Conservation (phyloP, 495 filamentous ascomycete genomes). For the Podospora bellae-mahoneyi region DNA sequence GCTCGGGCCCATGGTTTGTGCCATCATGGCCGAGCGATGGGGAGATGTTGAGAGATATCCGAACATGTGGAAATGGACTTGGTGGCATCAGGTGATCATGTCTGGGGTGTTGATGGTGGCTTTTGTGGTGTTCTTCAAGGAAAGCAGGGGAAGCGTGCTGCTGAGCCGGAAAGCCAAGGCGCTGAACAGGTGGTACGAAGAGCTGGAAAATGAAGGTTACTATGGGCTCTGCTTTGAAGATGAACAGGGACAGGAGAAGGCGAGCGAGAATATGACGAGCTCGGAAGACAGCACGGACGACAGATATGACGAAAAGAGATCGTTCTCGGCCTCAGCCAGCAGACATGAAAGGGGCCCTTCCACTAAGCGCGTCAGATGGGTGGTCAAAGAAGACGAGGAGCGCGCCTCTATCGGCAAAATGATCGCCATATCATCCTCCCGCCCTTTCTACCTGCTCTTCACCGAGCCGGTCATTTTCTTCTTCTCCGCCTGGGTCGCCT, state of each 20-base stretch:
- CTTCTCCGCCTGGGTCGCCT: conserved; percentile 87
- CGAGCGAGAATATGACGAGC: neutral
- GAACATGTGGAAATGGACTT: conserved; percentile 77
- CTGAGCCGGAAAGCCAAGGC: conserved; percentile 69
- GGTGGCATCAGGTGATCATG: conserved; percentile 78
- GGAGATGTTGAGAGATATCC: conserved; percentile 3
- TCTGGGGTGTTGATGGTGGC: conserved; percentile 58
- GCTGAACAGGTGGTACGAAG: conserved; percentile 78
- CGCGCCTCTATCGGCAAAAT: conserved; percentile 64
- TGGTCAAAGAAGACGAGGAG: conserved; percentile 79
- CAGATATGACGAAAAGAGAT: conserved; percentile 30
- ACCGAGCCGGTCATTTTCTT: conserved; percentile 94
- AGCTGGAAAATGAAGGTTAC: conserved; percentile 63
- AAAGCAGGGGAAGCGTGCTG: conserved; percentile 80
- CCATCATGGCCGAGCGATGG: conserved; percentile 61
- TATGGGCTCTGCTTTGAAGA: conserved; percentile 51
- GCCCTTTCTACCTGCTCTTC: conserved; percentile 81
- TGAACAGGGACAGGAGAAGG: conserved; percentile 3
- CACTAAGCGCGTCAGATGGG: conserved; percentile 71
- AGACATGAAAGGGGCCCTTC: conserved; percentile 29
- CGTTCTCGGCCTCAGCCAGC: neutral
- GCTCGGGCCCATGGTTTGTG: conserved; percentile 68
- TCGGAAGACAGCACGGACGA: neutral
- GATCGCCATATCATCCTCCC: conserved; percentile 70
- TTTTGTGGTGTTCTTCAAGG: conserved; percentile 67